Conservation (phyloP, 2,329 filamentous ascomycete genomes). For the Fusarium sp. region DNA sequence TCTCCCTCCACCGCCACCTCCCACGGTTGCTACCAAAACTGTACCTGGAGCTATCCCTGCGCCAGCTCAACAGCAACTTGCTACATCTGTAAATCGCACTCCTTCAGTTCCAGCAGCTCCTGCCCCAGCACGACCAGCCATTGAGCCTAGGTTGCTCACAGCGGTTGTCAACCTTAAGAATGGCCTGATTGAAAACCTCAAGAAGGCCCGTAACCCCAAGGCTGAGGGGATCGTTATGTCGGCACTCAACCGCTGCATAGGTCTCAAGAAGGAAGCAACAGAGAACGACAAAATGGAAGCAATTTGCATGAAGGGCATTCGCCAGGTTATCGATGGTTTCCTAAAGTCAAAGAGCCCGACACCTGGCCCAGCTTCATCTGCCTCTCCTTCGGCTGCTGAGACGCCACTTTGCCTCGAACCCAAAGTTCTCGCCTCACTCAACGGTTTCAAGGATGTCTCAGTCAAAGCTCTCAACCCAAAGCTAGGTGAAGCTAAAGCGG, state of each 20-base stretch:
- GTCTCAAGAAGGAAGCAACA: constrained; percentile 59
- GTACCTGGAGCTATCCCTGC: constrained; percentile 35
- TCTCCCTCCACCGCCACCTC: constrained; percentile 21
- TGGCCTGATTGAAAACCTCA: constrained; percentile 61
- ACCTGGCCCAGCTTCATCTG: constrained; percentile 47
- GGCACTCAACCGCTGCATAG: constrained; percentile 64
- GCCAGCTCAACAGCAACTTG: constrained; percentile 29
- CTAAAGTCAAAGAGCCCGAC: constrained; percentile 53
- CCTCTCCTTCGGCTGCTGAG: constrained; percentile 41
- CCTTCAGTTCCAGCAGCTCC: constrained; percentile 46
- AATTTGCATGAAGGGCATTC: constrained; percentile 60
- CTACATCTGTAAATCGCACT: constrained; percentile 42
- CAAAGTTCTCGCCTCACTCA: constrained; percentile 57
- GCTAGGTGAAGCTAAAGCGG: constrained; percentile 58
- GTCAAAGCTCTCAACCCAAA: constrained; percentile 57
- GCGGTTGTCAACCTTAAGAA: constrained; percentile 62
- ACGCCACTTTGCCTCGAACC: constrained; percentile 53
- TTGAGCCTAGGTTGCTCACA: constrained; percentile 59
- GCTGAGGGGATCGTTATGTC: constrained; percentile 65
- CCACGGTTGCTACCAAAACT: constrained; percentile 37
- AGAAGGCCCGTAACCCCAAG: constrained; percentile 57
- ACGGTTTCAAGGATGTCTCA: constrained; percentile 61
- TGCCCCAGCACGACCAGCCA: constrained; percentile 53
- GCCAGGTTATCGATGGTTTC: constrained; percentile 60
- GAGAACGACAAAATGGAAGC: constrained; percentile 62